Conservation (phyloP, 1,139 yeast species). For the Tardiomyces blankii region DNA sequence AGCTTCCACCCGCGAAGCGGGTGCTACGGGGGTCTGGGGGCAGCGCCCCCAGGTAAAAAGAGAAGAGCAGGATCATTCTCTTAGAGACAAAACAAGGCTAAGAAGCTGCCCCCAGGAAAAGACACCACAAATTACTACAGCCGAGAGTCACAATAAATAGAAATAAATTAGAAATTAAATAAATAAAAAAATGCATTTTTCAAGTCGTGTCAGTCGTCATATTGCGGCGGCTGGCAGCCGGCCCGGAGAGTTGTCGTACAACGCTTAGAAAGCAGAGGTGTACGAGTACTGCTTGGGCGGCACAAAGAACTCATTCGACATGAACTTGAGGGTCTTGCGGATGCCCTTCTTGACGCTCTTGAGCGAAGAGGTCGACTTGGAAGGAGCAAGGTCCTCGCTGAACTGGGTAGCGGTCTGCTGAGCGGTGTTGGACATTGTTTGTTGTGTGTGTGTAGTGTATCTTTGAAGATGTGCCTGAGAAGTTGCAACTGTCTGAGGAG, state of each 20-base stretch:
- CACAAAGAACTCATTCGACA: background rate
- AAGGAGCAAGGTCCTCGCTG: background rate
- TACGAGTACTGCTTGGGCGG: background rate
- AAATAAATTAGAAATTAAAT: background rate
- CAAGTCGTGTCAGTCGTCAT: background rate
- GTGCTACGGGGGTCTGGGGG: too few species aligned
- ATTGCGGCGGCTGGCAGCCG: background rate
- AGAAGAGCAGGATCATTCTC: too few species aligned
- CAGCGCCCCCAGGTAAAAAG: too few species aligned
- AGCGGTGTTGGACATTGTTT: background rate
- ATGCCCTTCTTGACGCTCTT: background rate
- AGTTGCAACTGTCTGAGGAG: background rate
- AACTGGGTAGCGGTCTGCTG: background rate
- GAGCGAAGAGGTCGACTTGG: background rate
- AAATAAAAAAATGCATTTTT: background rate
- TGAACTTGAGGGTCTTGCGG: background rate
- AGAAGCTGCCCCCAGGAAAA: too few species aligned
- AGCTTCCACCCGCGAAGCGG: too few species aligned
- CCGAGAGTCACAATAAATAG: background rate
- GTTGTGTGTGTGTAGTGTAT: background rate
- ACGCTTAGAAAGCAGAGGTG: background rate
- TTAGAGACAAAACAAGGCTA: too few species aligned
- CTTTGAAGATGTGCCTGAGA: background rate
- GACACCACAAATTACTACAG: too few species aligned
- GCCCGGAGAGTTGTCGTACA: background rate